Evolutionary conservation across 257 asterid species (phyloP).

Genomic region (Fraxinus quadrangulata): DNA sequence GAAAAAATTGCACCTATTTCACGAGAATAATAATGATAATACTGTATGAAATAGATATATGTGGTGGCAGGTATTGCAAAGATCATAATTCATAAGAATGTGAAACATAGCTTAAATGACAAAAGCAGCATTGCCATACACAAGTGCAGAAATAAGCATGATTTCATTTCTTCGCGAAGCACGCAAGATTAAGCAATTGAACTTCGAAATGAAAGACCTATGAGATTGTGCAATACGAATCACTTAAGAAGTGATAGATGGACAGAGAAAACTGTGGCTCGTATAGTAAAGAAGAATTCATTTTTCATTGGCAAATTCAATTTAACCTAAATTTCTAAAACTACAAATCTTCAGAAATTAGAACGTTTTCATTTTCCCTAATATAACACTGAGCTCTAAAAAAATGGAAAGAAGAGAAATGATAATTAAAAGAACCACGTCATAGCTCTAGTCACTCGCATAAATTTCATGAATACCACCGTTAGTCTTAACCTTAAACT

Average conservation of each 20-base stretch:
- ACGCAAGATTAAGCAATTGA: neutral
- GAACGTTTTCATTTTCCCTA: neutral
- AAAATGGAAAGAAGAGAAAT: no score
- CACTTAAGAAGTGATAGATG: constrained; percentile 1
- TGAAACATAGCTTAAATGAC: neutral
- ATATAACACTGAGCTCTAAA: neutral
- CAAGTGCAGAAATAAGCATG: neutral
- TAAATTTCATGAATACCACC: neutral
- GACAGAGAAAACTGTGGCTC: constrained; percentile 7
- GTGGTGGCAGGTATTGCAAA: constrained; percentile 9
- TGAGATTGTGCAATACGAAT: neutral
- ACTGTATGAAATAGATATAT: neutral
- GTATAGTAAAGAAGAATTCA: neutral
- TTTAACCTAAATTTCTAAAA: neutral
- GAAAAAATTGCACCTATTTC: neutral
- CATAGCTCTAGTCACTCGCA: neutral
- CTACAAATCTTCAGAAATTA: neutral
- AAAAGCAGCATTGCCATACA: constrained; percentile 13
- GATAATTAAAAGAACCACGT: neutral
- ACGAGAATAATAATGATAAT: neutral
- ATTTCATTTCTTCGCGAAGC: neutral
- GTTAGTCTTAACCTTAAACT: neutral
- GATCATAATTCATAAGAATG: neutral
- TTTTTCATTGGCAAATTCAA: neutral
- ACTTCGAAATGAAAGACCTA: neutral